Percentiles rank a stretch among this genome's conserved stretches.
Conservation (phyloP, 108 stramenopile genomes). For the Ochromonas danica region DNA sequence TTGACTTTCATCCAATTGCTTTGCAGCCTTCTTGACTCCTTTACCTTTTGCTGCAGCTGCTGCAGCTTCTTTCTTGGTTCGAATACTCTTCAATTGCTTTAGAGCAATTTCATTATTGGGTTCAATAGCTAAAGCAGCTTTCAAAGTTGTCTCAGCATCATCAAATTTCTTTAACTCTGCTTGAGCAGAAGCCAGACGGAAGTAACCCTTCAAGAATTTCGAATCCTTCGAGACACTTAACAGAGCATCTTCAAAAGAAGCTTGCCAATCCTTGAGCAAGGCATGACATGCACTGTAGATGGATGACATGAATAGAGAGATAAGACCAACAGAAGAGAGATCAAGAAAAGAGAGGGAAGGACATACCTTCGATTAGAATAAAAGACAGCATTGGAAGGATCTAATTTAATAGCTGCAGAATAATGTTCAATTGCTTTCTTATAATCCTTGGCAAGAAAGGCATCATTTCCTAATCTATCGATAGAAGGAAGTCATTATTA, state of each 20-base stretch:
- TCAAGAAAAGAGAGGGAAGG: too few relatives aligned
- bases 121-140: conserved; percentile 20
- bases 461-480: conserved; percentile 34
- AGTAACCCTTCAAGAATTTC: conserved; percentile 30
- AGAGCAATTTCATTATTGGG: neutral
- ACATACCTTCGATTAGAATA: conserved; percentile 35
- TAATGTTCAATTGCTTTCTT: conserved; percentile 23
- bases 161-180: conserved; percentile 9
- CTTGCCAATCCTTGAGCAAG: neutral
- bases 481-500: too few relatives aligned
- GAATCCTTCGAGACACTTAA: conserved; percentile 24
- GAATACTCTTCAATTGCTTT: neutral
- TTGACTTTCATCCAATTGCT: conserved; percentile 29
- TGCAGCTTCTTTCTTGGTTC: conserved; percentile 20
- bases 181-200: conserved; percentile 2
- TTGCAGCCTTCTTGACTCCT: neutral
- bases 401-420: neutral
- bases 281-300: conserved; percentile 29
- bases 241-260: conserved; percentile 17
- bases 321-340: too few relatives aligned
- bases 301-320: too few relatives aligned
- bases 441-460: conserved; percentile 27
- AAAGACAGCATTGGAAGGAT: conserved; percentile 16
- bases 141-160: conserved; percentile 24
- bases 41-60: neutral